These are phyloP conservation scores for Skeletonema potamos DNA, from an alignment of 108 stramenopile genomes.

Conservation along the genomic window DNA sequence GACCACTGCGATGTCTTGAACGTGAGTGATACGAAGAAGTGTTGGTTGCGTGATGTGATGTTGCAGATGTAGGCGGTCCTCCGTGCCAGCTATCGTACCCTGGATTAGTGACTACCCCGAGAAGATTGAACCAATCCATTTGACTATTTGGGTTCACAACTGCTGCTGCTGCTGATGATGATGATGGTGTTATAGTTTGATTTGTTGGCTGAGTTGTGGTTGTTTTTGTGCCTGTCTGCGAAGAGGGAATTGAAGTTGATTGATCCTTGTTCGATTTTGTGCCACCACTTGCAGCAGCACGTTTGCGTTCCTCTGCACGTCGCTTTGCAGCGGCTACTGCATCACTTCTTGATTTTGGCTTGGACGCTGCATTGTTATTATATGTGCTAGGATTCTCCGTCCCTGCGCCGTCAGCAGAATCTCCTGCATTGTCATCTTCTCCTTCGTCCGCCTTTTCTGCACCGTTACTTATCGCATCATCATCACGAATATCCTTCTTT, in stretches of 20 bases:
- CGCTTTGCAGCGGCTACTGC: conserved; percentile 40
- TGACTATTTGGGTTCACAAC: conserved; percentile 36
- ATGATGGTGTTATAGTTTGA: background rate
- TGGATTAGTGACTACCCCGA: conserved; percentile 81
- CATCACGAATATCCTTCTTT: background rate
- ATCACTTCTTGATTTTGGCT: conserved; percentile 29
- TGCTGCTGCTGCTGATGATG: conserved; percentile 1
- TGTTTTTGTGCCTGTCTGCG: background rate
- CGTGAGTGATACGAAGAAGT: conserved; percentile 1
- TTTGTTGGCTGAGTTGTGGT: conserved; percentile 8
- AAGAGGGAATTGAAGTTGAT: background rate
- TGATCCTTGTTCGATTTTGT: background rate
- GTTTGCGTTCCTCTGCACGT: conserved; percentile 38
- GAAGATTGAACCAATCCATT: conserved; percentile 84
- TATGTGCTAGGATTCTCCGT: background rate
- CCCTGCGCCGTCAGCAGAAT: background rate
- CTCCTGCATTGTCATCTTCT: background rate
- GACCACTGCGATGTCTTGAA: conserved; percentile 7
- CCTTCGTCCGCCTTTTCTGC: background rate
- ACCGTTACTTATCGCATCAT: background rate
- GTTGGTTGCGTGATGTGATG: background rate
- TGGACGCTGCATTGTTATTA: conserved; percentile 8
- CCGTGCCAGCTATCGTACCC: conserved; percentile 29
- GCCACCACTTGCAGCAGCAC: background rate
- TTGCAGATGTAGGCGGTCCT: background rate